Evolutionary conservation across 2,329 filamentous ascomycete genomes (phyloP).

Genomic region (Lecanoromycetidae sp.): DNA sequence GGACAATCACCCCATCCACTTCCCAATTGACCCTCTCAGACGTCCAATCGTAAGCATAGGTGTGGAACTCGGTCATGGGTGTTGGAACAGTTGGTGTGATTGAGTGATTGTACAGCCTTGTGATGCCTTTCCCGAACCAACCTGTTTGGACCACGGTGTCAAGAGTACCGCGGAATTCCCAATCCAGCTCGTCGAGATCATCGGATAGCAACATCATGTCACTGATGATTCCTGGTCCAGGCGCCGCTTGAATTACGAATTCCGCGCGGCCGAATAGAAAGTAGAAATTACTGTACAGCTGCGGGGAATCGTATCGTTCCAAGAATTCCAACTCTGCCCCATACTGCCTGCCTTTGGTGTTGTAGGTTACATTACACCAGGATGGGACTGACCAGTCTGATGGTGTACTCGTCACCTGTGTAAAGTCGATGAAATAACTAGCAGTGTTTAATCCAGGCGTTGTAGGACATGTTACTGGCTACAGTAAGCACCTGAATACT

Average conservation of each 20-base stretch:
- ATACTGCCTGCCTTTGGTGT: constrained; percentile 19
- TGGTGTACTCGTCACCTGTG: background rate
- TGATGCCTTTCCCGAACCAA: constrained; percentile 45
- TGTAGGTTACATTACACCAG: constrained; percentile 6
- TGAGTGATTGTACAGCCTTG: constrained; percentile 29
- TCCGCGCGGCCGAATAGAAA: constrained; percentile 43
- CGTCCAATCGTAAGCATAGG: constrained; percentile 58
- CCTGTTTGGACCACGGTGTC: constrained; percentile 35
- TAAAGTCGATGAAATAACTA: constrained; percentile 10
- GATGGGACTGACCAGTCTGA: constrained; percentile 1
- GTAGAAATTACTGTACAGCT: constrained; percentile 36
- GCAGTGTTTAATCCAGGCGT: background rate
- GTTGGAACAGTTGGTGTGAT: constrained; percentile 21
- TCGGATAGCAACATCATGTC: constrained; percentile 40
- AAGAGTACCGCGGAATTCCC: constrained; percentile 24
- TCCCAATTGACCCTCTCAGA: constrained; percentile 46
- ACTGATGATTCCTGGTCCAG: constrained; percentile 39
- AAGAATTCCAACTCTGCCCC: constrained; percentile 41
- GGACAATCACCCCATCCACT: constrained; percentile 40
- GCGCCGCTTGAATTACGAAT: constrained; percentile 36
- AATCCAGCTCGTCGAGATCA: constrained; percentile 44
- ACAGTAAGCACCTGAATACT: constrained; percentile 28
- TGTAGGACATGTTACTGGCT: constrained; percentile 5
- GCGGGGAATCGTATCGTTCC: constrained; percentile 35
- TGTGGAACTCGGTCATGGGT: constrained; percentile 41